Conservation (phyloP, 176 grass and related monocot genomes). For the Oryza glaberrima region DNA sequence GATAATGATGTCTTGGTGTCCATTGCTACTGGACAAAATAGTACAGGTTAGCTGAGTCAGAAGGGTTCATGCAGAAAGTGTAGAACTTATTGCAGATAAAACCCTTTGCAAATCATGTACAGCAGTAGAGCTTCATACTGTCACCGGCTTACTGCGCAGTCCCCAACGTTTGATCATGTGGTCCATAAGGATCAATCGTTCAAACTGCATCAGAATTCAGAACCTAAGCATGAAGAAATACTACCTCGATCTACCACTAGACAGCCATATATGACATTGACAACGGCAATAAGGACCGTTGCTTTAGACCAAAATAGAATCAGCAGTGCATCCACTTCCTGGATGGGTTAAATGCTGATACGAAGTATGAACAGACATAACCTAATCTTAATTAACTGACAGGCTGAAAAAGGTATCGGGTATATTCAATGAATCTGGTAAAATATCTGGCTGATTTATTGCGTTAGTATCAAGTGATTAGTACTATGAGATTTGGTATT, state of each 20-base stretch:
- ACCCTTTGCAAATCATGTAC: constrained; percentile 25
- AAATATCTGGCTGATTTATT: constrained; percentile 28
- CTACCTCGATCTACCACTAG: neutral
- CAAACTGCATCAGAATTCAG: constrained; percentile 20
- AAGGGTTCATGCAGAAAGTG: neutral
- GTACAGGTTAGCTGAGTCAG: neutral
- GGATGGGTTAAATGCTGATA: constrained; percentile 30
- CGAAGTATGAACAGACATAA: constrained; percentile 47
- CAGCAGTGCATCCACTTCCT: constrained; percentile 24
- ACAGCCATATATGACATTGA: constrained; percentile 21
- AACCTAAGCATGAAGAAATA: constrained; percentile 30
- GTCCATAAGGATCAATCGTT: neutral
- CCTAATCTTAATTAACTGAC: constrained; percentile 21
- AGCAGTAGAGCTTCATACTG: neutral
- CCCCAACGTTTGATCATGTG: constrained; percentile 13
- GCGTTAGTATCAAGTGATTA: neutral
- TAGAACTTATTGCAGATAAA: neutral
- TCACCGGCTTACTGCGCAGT: neutral
- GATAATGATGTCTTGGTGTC: neutral
- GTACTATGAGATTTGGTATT: constrained; percentile 4
- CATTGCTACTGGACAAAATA: neutral
- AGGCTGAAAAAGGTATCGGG: neutral
- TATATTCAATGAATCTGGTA: constrained; percentile 7
- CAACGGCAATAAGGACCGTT: constrained; percentile 25
- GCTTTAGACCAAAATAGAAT: constrained; percentile 14